Conservation (phyloP, 1,284 basidiomycete species). For the Cerrena zonata region DNA sequence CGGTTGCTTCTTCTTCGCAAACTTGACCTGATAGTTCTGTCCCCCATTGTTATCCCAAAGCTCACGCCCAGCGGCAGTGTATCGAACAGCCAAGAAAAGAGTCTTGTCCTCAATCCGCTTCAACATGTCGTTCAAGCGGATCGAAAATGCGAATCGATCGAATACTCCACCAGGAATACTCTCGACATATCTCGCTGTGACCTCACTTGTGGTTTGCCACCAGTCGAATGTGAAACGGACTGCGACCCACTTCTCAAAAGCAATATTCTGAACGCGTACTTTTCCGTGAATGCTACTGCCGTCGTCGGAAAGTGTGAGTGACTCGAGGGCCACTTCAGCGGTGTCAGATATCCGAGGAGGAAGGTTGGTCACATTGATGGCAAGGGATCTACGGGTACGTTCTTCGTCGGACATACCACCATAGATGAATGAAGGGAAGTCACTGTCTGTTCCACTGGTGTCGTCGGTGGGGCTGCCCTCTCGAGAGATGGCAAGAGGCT, state of each 20-base stretch:
- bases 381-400: constrained; percentile 32
- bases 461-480: constrained; percentile 84
- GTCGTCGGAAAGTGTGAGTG: constrained; percentile 57
- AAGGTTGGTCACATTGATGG: constrained; percentile 51
- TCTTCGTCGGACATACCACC: constrained; percentile 36
- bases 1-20: constrained; percentile 30
- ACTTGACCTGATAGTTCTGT: constrained; percentile 72
- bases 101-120: constrained; percentile 80
- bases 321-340: constrained; percentile 49
- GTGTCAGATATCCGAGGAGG: constrained; percentile 27
- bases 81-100: constrained; percentile 77
- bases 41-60: constrained; percentile 91
- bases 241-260: constrained; percentile 84
- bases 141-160: constrained; percentile 68
- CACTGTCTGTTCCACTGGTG: constrained; percentile 68
- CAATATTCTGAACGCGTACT: constrained; percentile 78
- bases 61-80: constrained; percentile 64
- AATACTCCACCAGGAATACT: constrained; percentile 51
- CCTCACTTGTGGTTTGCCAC: constrained; percentile 95
- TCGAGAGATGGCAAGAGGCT: constrained; percentile 86
- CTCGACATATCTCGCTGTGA: constrained; percentile 73
- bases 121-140: constrained; percentile 59
- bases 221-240: constrained; percentile 89
- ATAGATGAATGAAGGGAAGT: constrained; percentile 61
- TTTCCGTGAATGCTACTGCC: constrained; percentile 57